phyloP scores from a whole-genome alignment of 495 filamentous ascomycete species.

The Evernia prunastri region DNA sequence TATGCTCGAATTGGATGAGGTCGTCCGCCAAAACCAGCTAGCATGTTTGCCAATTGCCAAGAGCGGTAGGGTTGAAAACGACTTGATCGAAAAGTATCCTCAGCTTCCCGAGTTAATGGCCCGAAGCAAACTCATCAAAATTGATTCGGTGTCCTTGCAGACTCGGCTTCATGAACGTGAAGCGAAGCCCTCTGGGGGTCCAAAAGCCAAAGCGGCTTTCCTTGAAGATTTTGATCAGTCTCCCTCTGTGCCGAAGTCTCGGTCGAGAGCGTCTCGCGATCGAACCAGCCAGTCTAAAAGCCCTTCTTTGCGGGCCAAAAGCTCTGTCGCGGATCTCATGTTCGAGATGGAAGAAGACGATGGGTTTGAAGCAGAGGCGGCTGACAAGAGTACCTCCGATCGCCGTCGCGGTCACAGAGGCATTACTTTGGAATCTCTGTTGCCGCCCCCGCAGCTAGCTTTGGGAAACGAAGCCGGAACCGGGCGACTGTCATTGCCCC shows the following conservation, averaged over 20 bases:
- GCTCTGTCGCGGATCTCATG: conserved; percentile 69
- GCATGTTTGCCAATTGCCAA: conserved; percentile 66
- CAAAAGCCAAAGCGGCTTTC: conserved; percentile 43
- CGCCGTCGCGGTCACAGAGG: background rate
- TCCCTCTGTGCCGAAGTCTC: conserved; percentile 48
- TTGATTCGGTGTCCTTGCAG: conserved; percentile 55
- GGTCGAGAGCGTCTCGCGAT: conserved; percentile 42
- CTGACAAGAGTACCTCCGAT: conserved; percentile 8
- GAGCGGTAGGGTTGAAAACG: conserved; percentile 62
- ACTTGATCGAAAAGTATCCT: conserved; percentile 67
- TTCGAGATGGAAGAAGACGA: conserved; percentile 92
- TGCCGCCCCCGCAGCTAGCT: conserved; percentile 4
- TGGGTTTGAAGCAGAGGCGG: conserved; percentile 3
- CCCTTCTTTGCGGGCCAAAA: conserved; percentile 57
- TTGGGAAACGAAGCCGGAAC: conserved; percentile 9
- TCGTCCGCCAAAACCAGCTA: conserved; percentile 76
- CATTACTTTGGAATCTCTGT: background rate
- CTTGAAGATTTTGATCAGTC: conserved; percentile 52
- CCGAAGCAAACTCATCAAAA: conserved; percentile 47
- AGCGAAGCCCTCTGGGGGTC: conserved; percentile 39
- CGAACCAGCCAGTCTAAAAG: conserved; percentile 41
- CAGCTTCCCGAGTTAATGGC: conserved; percentile 49
- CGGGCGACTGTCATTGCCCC: conserved; percentile 27
- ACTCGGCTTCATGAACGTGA: conserved; percentile 56
- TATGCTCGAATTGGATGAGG: conserved; percentile 65